Evolutionary conservation across 768 basidiomycete species (phyloP).

Genomic region (Xanthoconium purpureum): DNA sequence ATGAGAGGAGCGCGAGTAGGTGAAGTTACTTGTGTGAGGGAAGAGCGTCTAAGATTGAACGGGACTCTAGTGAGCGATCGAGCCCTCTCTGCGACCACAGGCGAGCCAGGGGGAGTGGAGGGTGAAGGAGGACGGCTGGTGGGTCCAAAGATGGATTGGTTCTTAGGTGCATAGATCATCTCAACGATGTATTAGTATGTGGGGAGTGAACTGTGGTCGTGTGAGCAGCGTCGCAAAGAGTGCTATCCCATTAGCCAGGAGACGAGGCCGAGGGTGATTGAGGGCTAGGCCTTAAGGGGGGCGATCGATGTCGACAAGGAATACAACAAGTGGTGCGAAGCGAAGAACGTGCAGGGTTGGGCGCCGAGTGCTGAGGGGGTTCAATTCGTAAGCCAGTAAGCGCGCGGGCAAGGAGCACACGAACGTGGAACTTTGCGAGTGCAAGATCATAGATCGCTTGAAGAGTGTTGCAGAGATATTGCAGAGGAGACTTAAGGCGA

Average conservation of each 20-base stretch:
- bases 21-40: constrained; percentile 35
- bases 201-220: neutral
- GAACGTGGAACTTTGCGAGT: constrained; percentile 35
- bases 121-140: constrained; percentile 64
- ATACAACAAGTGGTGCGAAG: constrained; percentile 58
- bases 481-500: neutral
- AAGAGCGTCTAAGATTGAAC: constrained; percentile 57
- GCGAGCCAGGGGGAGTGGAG: constrained; percentile 37
- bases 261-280: neutral
- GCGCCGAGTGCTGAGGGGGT: constrained; percentile 20
- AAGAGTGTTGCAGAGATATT: constrained; percentile 2
- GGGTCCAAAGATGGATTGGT: constrained; percentile 64
- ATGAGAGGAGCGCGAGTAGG: constrained; percentile 44
- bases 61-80: constrained; percentile 59
- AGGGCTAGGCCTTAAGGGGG: constrained; percentile 60
- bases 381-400: neutral
- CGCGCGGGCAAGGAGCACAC: neutral
- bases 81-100: constrained; percentile 40
- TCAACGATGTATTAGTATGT: constrained; percentile 9
- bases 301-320: constrained; percentile 66
- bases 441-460: constrained; percentile 54
- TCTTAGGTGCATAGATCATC: constrained; percentile 67
- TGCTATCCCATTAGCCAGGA: constrained; percentile 43
- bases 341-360: constrained; percentile 45
- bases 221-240: constrained; percentile 30